Evolutionary conservation across 805 yeast species (phyloP).

Genomic region (Sugiyamaella qingdaonensis): DNA sequence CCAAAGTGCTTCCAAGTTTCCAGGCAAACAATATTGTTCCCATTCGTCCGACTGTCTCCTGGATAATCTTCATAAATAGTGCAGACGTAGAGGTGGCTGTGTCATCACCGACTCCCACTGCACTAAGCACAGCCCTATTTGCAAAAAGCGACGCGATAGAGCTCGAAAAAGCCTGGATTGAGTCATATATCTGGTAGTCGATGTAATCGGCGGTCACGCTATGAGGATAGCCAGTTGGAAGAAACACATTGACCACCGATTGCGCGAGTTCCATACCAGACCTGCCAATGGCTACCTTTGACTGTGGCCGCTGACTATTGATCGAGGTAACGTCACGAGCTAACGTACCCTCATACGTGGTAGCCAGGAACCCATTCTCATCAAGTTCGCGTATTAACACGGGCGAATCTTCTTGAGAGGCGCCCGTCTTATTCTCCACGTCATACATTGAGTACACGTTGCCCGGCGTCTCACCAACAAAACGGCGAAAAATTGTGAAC

Average conservation of each 20-base stretch:
- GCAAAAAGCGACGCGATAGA: slow-evolving; percentile 34
- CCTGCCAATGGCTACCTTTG: slow-evolving; percentile 2
- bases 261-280: slow-evolving; percentile 19
- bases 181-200: slow-evolving; percentile 35
- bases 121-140: slow-evolving; percentile 32
- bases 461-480: background rate
- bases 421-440: background rate
- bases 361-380: slow-evolving; percentile 22
- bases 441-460: background rate
- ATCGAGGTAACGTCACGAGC: slow-evolving; percentile 8
- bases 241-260: slow-evolving; percentile 29
- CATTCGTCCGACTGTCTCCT: slow-evolving; percentile 35
- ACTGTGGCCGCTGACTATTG: background rate
- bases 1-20: slow-evolving; percentile 31
- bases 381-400: slow-evolving; percentile 19
- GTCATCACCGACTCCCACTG: slow-evolving; percentile 37
- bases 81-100: slow-evolving; percentile 35
- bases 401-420: background rate
- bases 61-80: slow-evolving; percentile 34
- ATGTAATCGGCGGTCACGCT: slow-evolving; percentile 32
- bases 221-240: slow-evolving; percentile 36
- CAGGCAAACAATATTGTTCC: slow-evolving; percentile 37
- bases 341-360: slow-evolving; percentile 18
- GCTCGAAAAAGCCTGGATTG: slow-evolving; percentile 35
- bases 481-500: background rate